phyloP scores from a whole-genome alignment of 2,329 filamentous ascomycete species.

The Penicillium sp. region DNA sequence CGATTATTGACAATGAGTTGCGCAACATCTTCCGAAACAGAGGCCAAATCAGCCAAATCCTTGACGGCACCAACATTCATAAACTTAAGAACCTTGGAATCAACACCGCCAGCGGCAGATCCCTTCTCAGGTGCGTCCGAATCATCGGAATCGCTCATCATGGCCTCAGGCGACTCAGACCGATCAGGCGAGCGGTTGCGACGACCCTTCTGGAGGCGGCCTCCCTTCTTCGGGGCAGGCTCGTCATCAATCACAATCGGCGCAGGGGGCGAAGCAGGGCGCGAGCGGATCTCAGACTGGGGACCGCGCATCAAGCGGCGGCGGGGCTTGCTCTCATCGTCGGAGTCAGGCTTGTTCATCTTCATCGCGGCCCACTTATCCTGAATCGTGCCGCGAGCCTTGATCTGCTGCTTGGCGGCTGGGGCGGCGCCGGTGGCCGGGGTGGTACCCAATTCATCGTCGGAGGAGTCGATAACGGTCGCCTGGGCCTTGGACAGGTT shows the following conservation, averaged over 20 bases:
- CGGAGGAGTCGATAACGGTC: constrained; percentile 33
- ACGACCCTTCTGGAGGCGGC: constrained; percentile 54
- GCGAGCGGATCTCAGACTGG: constrained; percentile 22
- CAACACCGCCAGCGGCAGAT: constrained; percentile 47
- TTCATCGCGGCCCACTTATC: constrained; percentile 59
- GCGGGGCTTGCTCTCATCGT: constrained; percentile 33
- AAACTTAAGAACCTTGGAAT: constrained; percentile 68
- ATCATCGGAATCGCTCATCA: constrained; percentile 48
- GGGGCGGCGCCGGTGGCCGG: constrained; percentile 16
- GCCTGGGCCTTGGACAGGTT: constrained; percentile 41
- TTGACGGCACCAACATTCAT: constrained; percentile 77
- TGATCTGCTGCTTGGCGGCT: constrained; percentile 54
- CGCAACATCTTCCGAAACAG: constrained; percentile 69
- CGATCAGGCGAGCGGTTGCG: constrained; percentile 35
- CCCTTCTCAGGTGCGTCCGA: constrained; percentile 43
- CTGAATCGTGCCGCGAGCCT: constrained; percentile 58
- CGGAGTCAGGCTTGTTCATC: constrained; percentile 15
- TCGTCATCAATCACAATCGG: constrained; percentile 19
- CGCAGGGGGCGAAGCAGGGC: constrained; percentile 28
- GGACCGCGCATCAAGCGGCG: constrained; percentile 43
- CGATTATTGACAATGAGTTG: constrained; percentile 70
- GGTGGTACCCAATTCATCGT: constrained; percentile 40
- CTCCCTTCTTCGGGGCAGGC: constrained; percentile 27
- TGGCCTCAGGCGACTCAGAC: constrained; percentile 36
- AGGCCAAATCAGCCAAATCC: constrained; percentile 80